phyloP scores from a whole-genome alignment of 2,329 filamentous ascomycete species.

The Neonectria neomacrospora region DNA sequence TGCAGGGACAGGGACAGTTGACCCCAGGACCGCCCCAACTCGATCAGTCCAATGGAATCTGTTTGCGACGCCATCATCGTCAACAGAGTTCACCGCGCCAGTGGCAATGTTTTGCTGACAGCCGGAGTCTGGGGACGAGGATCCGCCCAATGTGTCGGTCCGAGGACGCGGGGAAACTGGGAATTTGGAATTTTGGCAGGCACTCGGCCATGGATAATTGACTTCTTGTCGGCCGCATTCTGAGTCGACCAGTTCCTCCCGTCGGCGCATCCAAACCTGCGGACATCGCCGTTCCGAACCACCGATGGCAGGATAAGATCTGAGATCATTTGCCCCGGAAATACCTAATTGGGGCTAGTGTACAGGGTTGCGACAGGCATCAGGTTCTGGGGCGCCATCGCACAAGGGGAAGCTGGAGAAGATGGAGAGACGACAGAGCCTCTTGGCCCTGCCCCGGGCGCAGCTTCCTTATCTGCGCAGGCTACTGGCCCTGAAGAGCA shows the following conservation, averaged over 20 bases:
- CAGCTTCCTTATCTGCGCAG: conserved; percentile 43
- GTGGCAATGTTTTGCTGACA: conserved; percentile 19
- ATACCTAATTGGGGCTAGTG: conserved; percentile 45
- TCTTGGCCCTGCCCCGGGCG: conserved; percentile 31
- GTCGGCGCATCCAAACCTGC: conserved; percentile 27
- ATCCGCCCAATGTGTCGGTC: conserved; percentile 10
- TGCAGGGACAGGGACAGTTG: conserved; percentile 30
- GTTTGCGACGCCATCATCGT: conserved; percentile 17
- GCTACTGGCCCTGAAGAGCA: conserved; percentile 26
- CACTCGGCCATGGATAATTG: conserved; percentile 7
- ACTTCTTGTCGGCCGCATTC: conserved; percentile 34
- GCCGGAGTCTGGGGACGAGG: conserved; percentile 14
- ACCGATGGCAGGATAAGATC: conserved; percentile 48
- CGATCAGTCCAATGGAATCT: neutral
- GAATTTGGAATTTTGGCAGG: neutral
- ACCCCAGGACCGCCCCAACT: conserved; percentile 24
- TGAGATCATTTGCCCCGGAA: conserved; percentile 50
- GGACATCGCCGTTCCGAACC: conserved; percentile 48
- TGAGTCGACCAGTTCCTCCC: conserved; percentile 20
- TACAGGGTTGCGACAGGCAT: conserved; percentile 33
- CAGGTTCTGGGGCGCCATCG: conserved; percentile 39
- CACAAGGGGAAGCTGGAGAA: conserved; percentile 47
- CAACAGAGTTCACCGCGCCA: conserved; percentile 26
- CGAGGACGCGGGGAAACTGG: conserved; percentile 5
- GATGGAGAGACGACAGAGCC: conserved; percentile 37